Percentiles rank a stretch among this genome's conserved stretches.
phyloP scores from a whole-genome alignment of 2,329 filamentous ascomycete species.

The Bimuria novae-zelandiae region DNA sequence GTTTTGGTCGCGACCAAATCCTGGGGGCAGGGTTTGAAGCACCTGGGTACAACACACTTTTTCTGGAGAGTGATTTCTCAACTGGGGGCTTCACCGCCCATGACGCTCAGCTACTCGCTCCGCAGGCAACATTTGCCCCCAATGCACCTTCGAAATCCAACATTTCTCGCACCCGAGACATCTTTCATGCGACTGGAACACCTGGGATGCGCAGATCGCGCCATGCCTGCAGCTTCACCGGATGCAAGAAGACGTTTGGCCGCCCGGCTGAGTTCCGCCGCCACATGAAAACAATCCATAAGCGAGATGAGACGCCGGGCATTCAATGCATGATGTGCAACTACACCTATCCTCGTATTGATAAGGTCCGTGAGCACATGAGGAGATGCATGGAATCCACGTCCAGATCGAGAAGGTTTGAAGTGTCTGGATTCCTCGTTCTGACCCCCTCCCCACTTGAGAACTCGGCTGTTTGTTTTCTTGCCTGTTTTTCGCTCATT shows the following conservation, averaged over 20 bases:
- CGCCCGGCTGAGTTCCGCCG: constrained; percentile 9
- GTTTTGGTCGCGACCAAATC: not conserved
- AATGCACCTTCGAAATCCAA: not conserved
- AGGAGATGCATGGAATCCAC: constrained; percentile 5
- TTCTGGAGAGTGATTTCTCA: not conserved
- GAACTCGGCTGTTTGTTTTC: not conserved
- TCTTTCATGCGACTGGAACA: no score
- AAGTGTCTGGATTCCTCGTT: not conserved
- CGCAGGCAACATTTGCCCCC: not conserved
- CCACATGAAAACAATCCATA: constrained; percentile 4
- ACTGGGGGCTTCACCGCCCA: not conserved
- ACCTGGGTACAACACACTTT: not conserved
- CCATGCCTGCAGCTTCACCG: not conserved
- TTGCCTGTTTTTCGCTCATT: not conserved
- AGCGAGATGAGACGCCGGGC: not conserved
- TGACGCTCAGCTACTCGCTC: not conserved
- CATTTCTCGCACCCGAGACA: not conserved
- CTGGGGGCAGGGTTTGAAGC: not conserved
- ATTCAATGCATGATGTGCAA: constrained; percentile 8
- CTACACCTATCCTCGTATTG: constrained; percentile 8
- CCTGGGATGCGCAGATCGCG: not conserved
- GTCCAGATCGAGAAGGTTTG: not conserved
- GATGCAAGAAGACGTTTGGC: constrained; percentile 6
- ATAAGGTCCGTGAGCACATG: constrained; percentile 13
- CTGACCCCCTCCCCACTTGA: not conserved